Base-by-base conservation (phyloP, 2,329 filamentous ascomycete species). In the Fusarium virguliforme region DNA sequence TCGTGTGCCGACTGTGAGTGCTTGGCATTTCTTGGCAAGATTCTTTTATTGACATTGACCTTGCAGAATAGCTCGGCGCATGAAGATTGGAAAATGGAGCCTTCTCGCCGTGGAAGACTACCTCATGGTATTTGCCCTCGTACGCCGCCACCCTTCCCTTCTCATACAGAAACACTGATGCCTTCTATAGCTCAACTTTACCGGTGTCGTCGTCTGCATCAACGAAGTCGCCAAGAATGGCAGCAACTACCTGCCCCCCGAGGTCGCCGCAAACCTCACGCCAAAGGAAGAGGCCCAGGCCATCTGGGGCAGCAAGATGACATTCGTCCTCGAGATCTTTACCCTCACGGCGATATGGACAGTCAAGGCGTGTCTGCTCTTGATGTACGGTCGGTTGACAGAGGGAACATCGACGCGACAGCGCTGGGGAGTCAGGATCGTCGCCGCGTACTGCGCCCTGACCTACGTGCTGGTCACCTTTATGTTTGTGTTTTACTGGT, bases 41-140 rank as follows among this genome's bases (percentile, higher is more conserved):
- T 30, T 40, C n/a, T 38, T 9, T 18, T 6, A 12, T 26, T 50
- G 43, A 32, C 35, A 18, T 34, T 67, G 37, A 54, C 41, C 18
- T 30, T 28, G 10, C 37, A 75, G 73, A 24, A 51, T 75, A 37
- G 79, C 81, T 8, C 74, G 80, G 13, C 76, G 79, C 2, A 73
- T 82, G 18, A 79, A 78, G 55, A 73, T 89, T 32, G 82, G 85
- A 15, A 83, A 84, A 40, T 78, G 83, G 71, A 81, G 78, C 43
- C 80, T 80, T 7, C 83, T 88, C n/a, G 85, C 87, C 71, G 73
- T 84, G 28, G 88, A 90, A 71, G 88, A 90, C 74, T 89, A 84
- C 73, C 79, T 88, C 26, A 90, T 90, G 87, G 43, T 85, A 8
- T 80, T 88, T 60, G 83, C 85, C 8, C 79, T 85, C 22, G 80